These are phyloP conservation scores for Cyclotella kingstonii DNA, from an alignment of 108 stramenopile species.

Conservation along the genomic window DNA sequence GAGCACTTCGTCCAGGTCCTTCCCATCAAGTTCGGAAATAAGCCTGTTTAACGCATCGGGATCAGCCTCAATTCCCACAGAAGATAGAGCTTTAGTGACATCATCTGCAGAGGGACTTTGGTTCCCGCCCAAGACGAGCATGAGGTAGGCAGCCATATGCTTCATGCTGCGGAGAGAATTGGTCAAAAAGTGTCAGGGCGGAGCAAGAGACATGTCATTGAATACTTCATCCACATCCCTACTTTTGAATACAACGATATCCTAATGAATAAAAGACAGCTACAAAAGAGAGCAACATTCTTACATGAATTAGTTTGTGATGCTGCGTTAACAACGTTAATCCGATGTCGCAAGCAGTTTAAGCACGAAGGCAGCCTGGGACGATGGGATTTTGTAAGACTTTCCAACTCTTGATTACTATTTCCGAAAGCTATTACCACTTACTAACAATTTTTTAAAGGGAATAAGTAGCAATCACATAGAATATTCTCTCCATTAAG, in stretches of 20 bases:
- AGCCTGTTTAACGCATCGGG: constrained; percentile 60
- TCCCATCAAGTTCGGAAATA: constrained; percentile 90
- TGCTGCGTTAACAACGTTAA: too few relatives aligned
- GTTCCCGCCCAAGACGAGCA: constrained; percentile 95
- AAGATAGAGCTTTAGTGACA: constrained; percentile 83
- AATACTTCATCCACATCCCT: not conserved
- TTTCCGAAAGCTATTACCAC: too few relatives aligned
- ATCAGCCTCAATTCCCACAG: constrained; percentile 92
- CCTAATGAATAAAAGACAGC: not conserved
- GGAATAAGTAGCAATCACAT: too few relatives aligned
- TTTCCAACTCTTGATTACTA: too few relatives aligned
- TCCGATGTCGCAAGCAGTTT: constrained; percentile 46
- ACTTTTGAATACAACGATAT: not conserved
- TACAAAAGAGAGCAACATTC: constrained; percentile 1
- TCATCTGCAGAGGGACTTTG: constrained; percentile 90
- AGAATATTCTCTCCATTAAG: too few relatives aligned
- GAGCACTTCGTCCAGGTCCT: constrained; percentile 89
- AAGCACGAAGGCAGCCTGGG: constrained; percentile 42
- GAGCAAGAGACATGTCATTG: not conserved
- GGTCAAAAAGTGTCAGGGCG: not conserved
- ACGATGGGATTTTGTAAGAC: constrained; percentile 16
- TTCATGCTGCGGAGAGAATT: constrained; percentile 75
- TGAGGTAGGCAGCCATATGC: constrained; percentile 94
- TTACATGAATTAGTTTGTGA: constrained; percentile 13
- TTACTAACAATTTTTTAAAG: too few relatives aligned